These are phyloP conservation scores for Cymodocea nodosa DNA, from an alignment of 116 monocot species.

Conservation along the genomic window DNA sequence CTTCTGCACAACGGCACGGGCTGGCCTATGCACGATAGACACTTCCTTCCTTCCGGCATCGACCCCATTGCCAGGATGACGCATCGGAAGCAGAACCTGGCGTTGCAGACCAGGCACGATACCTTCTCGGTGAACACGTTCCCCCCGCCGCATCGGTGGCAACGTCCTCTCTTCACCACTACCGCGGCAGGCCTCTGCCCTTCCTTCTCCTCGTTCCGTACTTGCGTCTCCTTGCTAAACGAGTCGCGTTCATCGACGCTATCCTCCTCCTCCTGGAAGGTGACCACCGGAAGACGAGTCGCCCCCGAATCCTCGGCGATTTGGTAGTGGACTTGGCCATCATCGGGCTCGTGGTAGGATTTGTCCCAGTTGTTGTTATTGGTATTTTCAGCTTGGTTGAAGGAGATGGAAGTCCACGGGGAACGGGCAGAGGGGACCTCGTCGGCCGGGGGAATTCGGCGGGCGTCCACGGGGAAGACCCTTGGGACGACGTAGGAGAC, in stretches of 20 bases:
- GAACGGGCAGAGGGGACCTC: conserved; percentile 9
- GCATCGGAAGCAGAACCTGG: conserved; percentile 60
- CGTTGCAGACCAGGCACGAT: conserved; percentile 57
- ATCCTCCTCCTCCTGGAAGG: neutral
- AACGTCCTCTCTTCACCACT: conserved; percentile 29
- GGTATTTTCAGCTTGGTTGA: conserved; percentile 24
- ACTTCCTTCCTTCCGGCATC: conserved; percentile 95
- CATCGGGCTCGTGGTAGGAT: neutral
- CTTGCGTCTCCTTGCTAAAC: neutral
- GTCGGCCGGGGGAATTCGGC: conserved; percentile 22
- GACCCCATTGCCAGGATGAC: conserved; percentile 75
- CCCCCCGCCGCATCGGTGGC: conserved; percentile 50
- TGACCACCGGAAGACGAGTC: neutral
- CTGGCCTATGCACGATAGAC: conserved; percentile 52
- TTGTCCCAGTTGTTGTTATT: neutral
- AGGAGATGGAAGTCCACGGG: conserved; percentile 25
- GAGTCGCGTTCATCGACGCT: too few relatives aligned
- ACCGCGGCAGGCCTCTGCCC: neutral
- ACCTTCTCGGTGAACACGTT: conserved; percentile 69
- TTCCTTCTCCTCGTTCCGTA: neutral
- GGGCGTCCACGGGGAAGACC: conserved; percentile 8
- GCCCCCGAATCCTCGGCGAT: neutral
- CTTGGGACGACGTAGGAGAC: conserved; percentile 55
- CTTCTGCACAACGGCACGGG: conserved; percentile 53
- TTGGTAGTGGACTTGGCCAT: neutral